Evolutionary conservation across 1,139 yeast genomes (phyloP), one percentile per base, ranked within the genome.

Genomic region (Yamadazyma siamensis): DNA sequence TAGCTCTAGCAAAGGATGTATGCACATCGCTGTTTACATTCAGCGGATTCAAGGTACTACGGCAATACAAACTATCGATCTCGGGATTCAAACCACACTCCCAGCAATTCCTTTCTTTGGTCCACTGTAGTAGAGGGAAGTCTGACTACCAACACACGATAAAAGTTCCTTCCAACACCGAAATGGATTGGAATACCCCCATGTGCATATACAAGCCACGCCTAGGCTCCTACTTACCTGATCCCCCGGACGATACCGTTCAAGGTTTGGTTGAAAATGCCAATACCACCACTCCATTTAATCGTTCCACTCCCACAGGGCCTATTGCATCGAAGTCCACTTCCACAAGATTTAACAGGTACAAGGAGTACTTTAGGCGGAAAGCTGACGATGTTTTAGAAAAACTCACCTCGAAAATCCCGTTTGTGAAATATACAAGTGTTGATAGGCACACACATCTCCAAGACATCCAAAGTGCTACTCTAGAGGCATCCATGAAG

Each of bases 31-130:
- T n/a, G n/a, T n/a, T n/a, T n/a, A 68, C 74, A 0, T 80, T 73
- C 40, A 66, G 81, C 0, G 89, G 89, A 1, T 76, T 78, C 48
- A 72, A 75, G 37, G 57, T 80, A 3, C 70, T 71, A 30, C 61
- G 81, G 26, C 70, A 72, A 22, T 74, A 71, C 41, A 68, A 65
- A 21, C 49, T 76, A 21, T 56, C 62, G 15, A 46, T 76, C 19
- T 56, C 62, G 25, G 59, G 68, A 4, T 40, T 59, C 4, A 49
- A 55, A 5, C 68, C 70, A 1, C 65, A 65, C 1, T 51, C 72
- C 18, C 56, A 65, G 33, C 78, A 70, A 38, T 69, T 65, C 39
- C 50, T 80, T 7, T 54, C 72, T 1, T 46, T 81, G 11, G 61
- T 73, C 0, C 80, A 73, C 42, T 82, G 89, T 49, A 53, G 65